A percentile compares a stretch with the other conserved stretches of the same genome.
phyloP scores from a whole-genome alignment of 495 filamentous ascomycete species.

The Neurospora sp. region DNA sequence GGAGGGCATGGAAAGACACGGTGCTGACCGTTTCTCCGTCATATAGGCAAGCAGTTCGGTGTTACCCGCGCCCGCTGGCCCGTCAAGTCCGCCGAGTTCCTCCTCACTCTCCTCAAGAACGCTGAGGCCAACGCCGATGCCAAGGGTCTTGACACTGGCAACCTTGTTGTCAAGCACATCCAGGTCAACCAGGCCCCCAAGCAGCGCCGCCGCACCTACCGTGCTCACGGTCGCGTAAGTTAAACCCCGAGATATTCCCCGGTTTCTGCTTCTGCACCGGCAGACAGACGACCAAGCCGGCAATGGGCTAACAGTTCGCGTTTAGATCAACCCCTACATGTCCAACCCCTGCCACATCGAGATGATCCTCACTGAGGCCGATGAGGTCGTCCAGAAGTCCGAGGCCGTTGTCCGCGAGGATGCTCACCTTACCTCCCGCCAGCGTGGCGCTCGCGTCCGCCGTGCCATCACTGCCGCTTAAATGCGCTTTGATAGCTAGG shows the following conservation, averaged over 20 bases:
- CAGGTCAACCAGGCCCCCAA: conserved; percentile 99
- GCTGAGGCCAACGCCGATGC: conserved; percentile 98
- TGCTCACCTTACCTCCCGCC: conserved; percentile 66
- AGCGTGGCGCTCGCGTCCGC: conserved; percentile 73
- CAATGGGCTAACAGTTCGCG: conserved; percentile 14
- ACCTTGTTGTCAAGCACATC: conserved; percentile 97
- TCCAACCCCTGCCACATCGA: conserved; percentile 99
- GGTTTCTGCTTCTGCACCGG: background rate
- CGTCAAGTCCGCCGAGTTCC: conserved; percentile 96
- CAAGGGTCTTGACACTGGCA: conserved; percentile 96
- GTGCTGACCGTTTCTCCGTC: conserved; percentile 19
- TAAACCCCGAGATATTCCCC: background rate
- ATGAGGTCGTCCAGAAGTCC: conserved; percentile 84
- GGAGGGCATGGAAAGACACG: background rate
- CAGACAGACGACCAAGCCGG: background rate
- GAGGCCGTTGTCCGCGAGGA: conserved; percentile 50
- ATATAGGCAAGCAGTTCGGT: conserved; percentile 92
- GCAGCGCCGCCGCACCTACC: conserved; percentile 95
- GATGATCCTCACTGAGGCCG: conserved; percentile 93
- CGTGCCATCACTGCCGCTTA: conserved; percentile 73
- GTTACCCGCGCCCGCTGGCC: conserved; percentile 97
- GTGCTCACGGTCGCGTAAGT: conserved; percentile 98
- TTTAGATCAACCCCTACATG: conserved; percentile 98
- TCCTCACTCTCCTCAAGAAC: conserved; percentile 95
- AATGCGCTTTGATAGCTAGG: conserved; percentile 10